Conservation (phyloP, 768 basidiomycete species). For the Suillus spraguei region DNA sequence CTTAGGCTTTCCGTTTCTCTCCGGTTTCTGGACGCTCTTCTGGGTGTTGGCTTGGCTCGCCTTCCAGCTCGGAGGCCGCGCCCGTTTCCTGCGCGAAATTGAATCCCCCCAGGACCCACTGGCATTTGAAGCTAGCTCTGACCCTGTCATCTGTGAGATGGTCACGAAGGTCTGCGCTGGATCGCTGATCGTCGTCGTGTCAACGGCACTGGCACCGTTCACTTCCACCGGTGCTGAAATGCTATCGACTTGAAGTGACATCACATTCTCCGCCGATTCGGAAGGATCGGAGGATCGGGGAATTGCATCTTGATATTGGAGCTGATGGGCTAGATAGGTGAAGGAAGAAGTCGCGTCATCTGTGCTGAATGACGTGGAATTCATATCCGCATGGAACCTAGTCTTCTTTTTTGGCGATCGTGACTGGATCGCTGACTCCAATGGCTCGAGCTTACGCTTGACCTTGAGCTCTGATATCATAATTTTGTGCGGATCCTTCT, state of each 20-base stretch:
- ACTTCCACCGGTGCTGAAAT: not conserved
- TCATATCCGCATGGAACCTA: not conserved
- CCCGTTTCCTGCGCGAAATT: not conserved
- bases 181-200: not conserved
- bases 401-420: not conserved
- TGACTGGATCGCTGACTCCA: not conserved
- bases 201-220: not conserved
- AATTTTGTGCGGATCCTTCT: not conserved
- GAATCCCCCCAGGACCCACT: not conserved
- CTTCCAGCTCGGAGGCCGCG: not conserved
- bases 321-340: not conserved
- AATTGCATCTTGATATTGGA: not conserved
- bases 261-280: not conserved
- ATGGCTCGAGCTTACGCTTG: constrained; percentile 3
- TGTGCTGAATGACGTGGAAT: not conserved
- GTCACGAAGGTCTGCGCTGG: not conserved
- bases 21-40: not conserved
- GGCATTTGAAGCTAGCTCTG: not conserved
- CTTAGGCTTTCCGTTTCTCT: not conserved
- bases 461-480: not conserved
- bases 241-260: not conserved
- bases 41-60: not conserved
- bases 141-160: not conserved
- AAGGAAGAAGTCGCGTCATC: not conserved
- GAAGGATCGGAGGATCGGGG: not conserved